phyloP scores from a whole-genome alignment of 345 rosid species.

The Dipteronia sinensis region DNA sequence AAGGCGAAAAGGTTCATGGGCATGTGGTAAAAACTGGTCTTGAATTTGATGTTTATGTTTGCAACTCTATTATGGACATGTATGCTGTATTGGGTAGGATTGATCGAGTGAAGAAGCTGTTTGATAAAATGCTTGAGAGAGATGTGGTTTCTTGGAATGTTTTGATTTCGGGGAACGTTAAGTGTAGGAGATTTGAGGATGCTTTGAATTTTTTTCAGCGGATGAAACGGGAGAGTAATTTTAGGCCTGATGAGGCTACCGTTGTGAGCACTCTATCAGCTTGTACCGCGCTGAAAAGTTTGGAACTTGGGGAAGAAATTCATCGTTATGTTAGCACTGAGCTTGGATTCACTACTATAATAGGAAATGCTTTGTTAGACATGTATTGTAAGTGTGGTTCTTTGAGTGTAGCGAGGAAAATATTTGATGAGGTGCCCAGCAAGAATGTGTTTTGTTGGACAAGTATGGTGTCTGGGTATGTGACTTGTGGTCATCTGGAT shows the following conservation, averaged over 20 bases:
- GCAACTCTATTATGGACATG: background rate
- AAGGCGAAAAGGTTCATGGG: constrained; percentile 3
- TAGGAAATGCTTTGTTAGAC: background rate
- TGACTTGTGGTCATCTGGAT: background rate
- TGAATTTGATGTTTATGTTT: constrained; percentile 1
- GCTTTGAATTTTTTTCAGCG: background rate
- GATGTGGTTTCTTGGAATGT: constrained; percentile 8
- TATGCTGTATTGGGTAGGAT: background rate
- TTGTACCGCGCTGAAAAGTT: background rate
- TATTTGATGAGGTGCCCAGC: background rate
- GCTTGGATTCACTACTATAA: background rate
- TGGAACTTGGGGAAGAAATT: constrained; percentile 1
- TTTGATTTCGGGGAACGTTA: background rate
- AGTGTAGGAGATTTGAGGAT: constrained; percentile 1
- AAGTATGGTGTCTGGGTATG: background rate
- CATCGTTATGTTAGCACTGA: background rate
- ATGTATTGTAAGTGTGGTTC: constrained; percentile 3
- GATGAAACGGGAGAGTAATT: background rate
- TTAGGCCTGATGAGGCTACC: constrained; percentile 4
- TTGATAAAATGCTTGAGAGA: constrained; percentile 1
- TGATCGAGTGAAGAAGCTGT: constrained; percentile 1
- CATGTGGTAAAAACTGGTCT: constrained; percentile 4
- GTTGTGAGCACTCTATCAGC: background rate
- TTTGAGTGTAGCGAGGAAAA: constrained; percentile 1
- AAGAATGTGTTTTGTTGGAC: constrained; percentile 5